phyloP scores from a whole-genome alignment of 1,284 basidiomycete genomes.

The Pascua guehoae region DNA sequence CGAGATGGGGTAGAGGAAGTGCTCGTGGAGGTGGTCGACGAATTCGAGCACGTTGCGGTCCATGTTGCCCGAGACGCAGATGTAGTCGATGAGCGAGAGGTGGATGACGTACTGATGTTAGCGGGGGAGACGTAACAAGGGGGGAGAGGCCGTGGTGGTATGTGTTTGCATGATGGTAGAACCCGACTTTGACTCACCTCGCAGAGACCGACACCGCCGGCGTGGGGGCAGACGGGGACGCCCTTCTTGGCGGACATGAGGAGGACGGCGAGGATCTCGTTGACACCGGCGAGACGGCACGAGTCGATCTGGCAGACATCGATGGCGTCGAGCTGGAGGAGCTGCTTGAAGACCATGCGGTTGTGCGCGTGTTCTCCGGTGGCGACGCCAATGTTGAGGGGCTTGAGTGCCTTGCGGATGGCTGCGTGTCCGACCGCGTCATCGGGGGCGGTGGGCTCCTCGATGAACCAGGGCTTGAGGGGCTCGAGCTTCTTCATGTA shows the following conservation, averaged over 20 bases:
- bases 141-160: background rate
- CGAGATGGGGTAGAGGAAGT: slow-evolving; percentile 82
- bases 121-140: background rate
- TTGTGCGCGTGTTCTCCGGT: slow-evolving; percentile 96
- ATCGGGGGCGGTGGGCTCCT: slow-evolving; percentile 90
- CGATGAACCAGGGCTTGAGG: slow-evolving; percentile 96
- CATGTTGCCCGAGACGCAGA: slow-evolving; percentile 83
- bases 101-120: slow-evolving; percentile 21
- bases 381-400: slow-evolving; percentile 83
- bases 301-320: slow-evolving; percentile 96
- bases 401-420: slow-evolving; percentile 61
- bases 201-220: slow-evolving; percentile 86
- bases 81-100: slow-evolving; percentile 77
- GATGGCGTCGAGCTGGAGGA: slow-evolving; percentile 87
- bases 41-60: slow-evolving; percentile 75
- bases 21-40: slow-evolving; percentile 77
- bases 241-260: slow-evolving; percentile 87
- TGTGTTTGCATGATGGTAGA: no score
- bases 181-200: slow-evolving; percentile 54
- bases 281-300: slow-evolving; percentile 86
- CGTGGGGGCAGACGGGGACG: slow-evolving; percentile 87
- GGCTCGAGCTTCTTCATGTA: slow-evolving; percentile 77
- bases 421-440: slow-evolving; percentile 62
- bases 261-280: slow-evolving; percentile 87
- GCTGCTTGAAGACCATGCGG: slow-evolving; percentile 95